Conservation (phyloP, 2,329 filamentous ascomycete genomes). For the Xylariaceae sp. region DNA sequence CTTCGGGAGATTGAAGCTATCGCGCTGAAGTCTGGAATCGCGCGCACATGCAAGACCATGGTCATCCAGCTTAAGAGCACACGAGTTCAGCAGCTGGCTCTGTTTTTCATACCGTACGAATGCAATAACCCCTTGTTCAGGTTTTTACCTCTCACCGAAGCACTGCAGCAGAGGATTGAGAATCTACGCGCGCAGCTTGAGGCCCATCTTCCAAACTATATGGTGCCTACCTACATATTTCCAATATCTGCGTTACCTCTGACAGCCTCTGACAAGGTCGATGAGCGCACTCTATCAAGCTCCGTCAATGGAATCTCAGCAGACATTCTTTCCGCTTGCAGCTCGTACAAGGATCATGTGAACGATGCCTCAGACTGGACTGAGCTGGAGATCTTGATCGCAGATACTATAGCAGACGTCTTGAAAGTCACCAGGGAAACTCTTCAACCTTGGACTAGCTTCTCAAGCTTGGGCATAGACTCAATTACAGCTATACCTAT, state of each 20-base stretch:
- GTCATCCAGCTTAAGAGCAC: slow-evolving; percentile 43
- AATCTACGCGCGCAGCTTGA: slow-evolving; percentile 53
- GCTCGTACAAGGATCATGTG: slow-evolving; percentile 28
- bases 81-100: slow-evolving; percentile 53
- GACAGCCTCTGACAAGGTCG: slow-evolving; percentile 71
- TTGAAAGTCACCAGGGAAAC: slow-evolving; percentile 41
- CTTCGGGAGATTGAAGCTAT: slow-evolving; percentile 68
- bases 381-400: slow-evolving; percentile 52
- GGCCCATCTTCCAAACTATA: slow-evolving; percentile 64
- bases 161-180: slow-evolving; percentile 31
- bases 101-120: slow-evolving; percentile 60
- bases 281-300: slow-evolving; percentile 51
- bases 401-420: slow-evolving; percentile 48
- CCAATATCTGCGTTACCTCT: slow-evolving; percentile 66
- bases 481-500: slow-evolving; percentile 77
- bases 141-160: slow-evolving; percentile 35
- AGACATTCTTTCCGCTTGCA: slow-evolving; percentile 39
- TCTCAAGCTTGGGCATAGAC: slow-evolving; percentile 76
- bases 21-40: slow-evolving; percentile 48
- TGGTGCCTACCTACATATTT: slow-evolving; percentile 72
- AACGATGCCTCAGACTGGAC: slow-evolving; percentile 44
- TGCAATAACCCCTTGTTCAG: slow-evolving; percentile 27
- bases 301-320: slow-evolving; percentile 45
- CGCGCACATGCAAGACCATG: slow-evolving; percentile 62
- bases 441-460: slow-evolving; percentile 64